Evolutionary conservation across 352 stramenopile genomes (phyloP), one percentile per base, ranked within the genome.

Genomic region (Phytophthora brassicae): DNA sequence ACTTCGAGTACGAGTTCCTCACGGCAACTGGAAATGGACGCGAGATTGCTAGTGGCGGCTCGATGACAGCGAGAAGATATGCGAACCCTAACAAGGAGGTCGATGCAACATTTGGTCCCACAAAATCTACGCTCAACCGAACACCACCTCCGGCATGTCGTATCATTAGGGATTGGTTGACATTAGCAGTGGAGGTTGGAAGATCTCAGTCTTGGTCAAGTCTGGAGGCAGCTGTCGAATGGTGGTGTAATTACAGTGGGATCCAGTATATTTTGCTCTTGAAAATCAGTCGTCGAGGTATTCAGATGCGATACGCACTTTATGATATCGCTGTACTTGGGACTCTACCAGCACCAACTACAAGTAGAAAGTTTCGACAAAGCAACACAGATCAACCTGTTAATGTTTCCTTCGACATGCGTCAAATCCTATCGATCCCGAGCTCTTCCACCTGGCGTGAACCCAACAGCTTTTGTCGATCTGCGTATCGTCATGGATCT

Each of bases 221-320:
- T 61, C 54, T 35, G 29, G 29, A 35, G 29, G 54, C 7, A 54
- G n/a, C 44, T 41, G 22, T 6, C 23, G 29, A 61, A 29, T 61
- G 54, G 54, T 62, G 55, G 55, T 56, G 44, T 35, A 31, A 43
- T 55, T 62, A 62, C 19, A 35, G 14, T 42, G 44, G 44, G 13
- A 55, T 61, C 17, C 44, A 62, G 55, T 62, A 56, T 49, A 49
- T 62, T 29, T 11, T 61, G 33, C 44, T 55, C 4, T 43, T 62
- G 55, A 62, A 62, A 43, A 31, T 55, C 33, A 55, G 55, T 55
- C 12, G 17, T 42, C 1, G 0, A 31, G 55, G 33, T 26, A 26
- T 11, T 39, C 44, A n/a, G n/a, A n/a, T n/a, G n/a, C n/a, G n/a
- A n/a, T n/a, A n/a, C n/a, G n/a, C n/a, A n/a, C n/a, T n/a, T 49